Base-by-base conservation (phyloP, 306 rosid species). In the Medicago lupulina region DNA sequence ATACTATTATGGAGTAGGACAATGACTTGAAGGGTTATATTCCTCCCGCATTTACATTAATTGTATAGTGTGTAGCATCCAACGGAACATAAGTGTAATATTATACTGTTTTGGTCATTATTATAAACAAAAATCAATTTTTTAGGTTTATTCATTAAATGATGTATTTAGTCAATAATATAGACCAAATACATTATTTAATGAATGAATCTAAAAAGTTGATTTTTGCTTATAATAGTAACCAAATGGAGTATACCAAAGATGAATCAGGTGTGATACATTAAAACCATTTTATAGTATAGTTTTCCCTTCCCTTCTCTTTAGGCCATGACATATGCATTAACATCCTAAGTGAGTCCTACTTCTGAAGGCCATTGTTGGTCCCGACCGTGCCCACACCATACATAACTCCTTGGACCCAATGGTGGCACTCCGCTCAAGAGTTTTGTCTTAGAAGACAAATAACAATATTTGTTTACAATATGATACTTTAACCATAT, bases 381-480 rank as follows among this genome's bases (percentile, higher is more conserved):
- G 73, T 68, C 80, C 80, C 71, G 2, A 38, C 70, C 6, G 28
- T 49, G 66, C 60, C 71, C 67, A 74, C 75, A 58, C 40, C 60
- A 46, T 21, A 55, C 2, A 38, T 40, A 74, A 80, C 71, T 80
- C 76, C 18, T 5, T 39, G 76, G 36, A 2, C 39, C 63, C 51
- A 73, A 18, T 28, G 11, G 41, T 73, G 70, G 70, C 76, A 60
- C 76, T 75, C 67, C 16, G 67, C 84, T 75, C 84, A 60, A 80
- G 76, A 58, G 67, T 55, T 46, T 34, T 6, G 18, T 65, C 55
- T n/a, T 2, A 71, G 41, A 55, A 43, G 23, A 12, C 50, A 61
- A 50, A n/a, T 6, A 15, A 15, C 19, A 6, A 34, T 34, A 34
- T 34, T 31, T 31, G 36, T 34, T 34, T 34, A 34, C 38, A 34